A percentile compares a stretch with the other conserved stretches of the same genome.
Conservation (phyloP, 2,329 filamentous ascomycete species). For the Colletotrichum falcatum region DNA sequence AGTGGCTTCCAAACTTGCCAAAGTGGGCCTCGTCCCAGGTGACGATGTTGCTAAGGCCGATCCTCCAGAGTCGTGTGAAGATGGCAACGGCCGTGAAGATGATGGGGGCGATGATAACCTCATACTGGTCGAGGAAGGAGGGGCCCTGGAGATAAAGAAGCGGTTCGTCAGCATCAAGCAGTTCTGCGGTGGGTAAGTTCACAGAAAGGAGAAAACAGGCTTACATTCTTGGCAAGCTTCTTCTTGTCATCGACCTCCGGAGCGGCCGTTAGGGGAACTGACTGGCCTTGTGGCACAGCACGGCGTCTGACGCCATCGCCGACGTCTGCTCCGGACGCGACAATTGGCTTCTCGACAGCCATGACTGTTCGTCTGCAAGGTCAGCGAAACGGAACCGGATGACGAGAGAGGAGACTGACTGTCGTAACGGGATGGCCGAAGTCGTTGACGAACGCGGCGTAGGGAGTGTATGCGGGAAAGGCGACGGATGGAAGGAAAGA, state of each 20-base stretch:
- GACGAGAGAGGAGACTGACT: slow-evolving; percentile 19
- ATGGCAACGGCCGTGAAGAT: slow-evolving; percentile 72
- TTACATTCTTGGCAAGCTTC: slow-evolving; percentile 68
- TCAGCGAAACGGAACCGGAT: slow-evolving; percentile 29
- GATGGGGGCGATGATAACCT: slow-evolving; percentile 71
- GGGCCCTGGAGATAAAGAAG: slow-evolving; percentile 54
- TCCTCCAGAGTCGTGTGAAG: slow-evolving; percentile 77
- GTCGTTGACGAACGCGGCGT: slow-evolving; percentile 32
- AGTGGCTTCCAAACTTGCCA: slow-evolving; percentile 98
- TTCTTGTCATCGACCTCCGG: slow-evolving; percentile 70
- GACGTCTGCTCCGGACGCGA: slow-evolving; percentile 71
- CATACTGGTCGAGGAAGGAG: slow-evolving; percentile 72
- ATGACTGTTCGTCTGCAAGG: slow-evolving; percentile 51
- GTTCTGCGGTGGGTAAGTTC: neutral
- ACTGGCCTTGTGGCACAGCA: slow-evolving; percentile 60
- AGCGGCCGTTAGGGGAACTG: slow-evolving; percentile 50
- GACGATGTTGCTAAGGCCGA: slow-evolving; percentile 74
- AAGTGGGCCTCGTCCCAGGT: slow-evolving; percentile 81
- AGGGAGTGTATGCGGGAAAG: slow-evolving; percentile 7
- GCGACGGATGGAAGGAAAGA: slow-evolving; percentile 2
- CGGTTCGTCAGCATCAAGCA: slow-evolving; percentile 43
- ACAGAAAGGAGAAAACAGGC: slow-evolving; percentile 28
- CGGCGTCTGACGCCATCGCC: slow-evolving; percentile 69
- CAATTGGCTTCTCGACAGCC: slow-evolving; percentile 66
- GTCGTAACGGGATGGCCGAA: slow-evolving; percentile 27